Base-by-base conservation (phyloP, 805 yeast species). In the Lipomyces starkeyi region DNA sequence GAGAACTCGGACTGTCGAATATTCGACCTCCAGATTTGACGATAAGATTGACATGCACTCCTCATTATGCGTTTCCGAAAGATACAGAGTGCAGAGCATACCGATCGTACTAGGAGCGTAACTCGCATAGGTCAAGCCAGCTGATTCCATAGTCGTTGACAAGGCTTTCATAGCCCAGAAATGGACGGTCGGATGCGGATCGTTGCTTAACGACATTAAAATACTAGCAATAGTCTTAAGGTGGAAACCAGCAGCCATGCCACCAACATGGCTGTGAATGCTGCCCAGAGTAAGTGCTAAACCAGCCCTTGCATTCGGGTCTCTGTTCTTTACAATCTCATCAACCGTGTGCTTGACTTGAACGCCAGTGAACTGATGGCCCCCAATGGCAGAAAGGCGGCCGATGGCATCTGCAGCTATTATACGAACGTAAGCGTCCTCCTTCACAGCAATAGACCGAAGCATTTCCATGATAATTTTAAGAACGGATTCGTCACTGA, bases 131-230 rank as follows among this genome's bases (percentile, higher is more conserved):
- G 85, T 82, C 9, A 85, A 73, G 8, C 83, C 80, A 61, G 88
- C 87, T 43, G 84, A 85, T 52, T 86, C 87, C 37, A 93, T 80
- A 13, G 90, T 76, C 0, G 84, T 78, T 2, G 85, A 78, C 56
- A 90, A 76, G 0, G 95, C 85, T 59, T 84, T 84, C 72, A 93
- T 76, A 0, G 94, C 83, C 83, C 93, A 89, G 64, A 86, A 83
- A 75, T 91, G 93, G 20, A 95, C 93, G 0, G 86, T 80, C 0
- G 97, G 97, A 75, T 93, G 94, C 0, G 97, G 93, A 77, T 94
- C 98, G 25, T 80, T 80, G 3, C 88, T 77, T 35, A 94, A 81
- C 17, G 90, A 87, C 52, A 83, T 77, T 2, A 88, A 74, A 3
- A 91, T 86, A 47, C 87, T 87, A 65, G 84, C 81, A 2, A 89